Percentiles rank a stretch among this genome's conserved stretches.
These are phyloP conservation scores for Nasturtium officinale DNA, from an alignment of 345 rosid genomes.

Conservation along the genomic window DNA sequence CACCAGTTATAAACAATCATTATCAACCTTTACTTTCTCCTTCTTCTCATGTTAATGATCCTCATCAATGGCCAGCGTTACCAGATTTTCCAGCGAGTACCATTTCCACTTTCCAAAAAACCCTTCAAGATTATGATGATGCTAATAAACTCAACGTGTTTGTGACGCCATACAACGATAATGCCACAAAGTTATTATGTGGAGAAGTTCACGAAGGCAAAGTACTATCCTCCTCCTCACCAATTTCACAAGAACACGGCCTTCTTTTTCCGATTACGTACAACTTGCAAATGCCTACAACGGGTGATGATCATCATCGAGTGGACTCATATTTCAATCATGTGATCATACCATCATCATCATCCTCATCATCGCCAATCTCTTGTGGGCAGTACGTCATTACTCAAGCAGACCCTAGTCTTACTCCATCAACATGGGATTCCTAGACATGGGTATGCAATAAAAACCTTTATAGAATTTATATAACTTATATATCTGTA, in stretches of 20 bases:
- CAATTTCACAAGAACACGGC: constrained; percentile 33
- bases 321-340: constrained; percentile 62
- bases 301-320: constrained; percentile 31
- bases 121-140: constrained; percentile 36
- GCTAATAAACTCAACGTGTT: constrained; percentile 33
- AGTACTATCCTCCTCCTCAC: constrained; percentile 31
- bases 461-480: constrained; percentile 44
- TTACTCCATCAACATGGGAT: constrained; percentile 55
- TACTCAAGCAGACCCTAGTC: constrained; percentile 56
- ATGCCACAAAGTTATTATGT: constrained; percentile 51
- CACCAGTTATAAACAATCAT: constrained; percentile 19
- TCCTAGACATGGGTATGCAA: constrained; percentile 48
- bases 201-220: constrained; percentile 58
- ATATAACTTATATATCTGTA: constrained; percentile 25
- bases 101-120: constrained; percentile 39
- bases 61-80: constrained; percentile 36
- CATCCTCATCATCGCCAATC: constrained; percentile 48
- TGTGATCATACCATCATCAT: constrained; percentile 58
- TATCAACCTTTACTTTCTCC: constrained; percentile 19
- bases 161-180: constrained; percentile 38
- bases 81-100: constrained; percentile 42
- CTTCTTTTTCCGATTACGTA: constrained; percentile 44
- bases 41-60: constrained; percentile 14
- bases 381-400: constrained; percentile 50
- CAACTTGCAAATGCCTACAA: constrained; percentile 36